phyloP scores from a whole-genome alignment of 805 yeast genomes.

The Candida multigemmis region DNA sequence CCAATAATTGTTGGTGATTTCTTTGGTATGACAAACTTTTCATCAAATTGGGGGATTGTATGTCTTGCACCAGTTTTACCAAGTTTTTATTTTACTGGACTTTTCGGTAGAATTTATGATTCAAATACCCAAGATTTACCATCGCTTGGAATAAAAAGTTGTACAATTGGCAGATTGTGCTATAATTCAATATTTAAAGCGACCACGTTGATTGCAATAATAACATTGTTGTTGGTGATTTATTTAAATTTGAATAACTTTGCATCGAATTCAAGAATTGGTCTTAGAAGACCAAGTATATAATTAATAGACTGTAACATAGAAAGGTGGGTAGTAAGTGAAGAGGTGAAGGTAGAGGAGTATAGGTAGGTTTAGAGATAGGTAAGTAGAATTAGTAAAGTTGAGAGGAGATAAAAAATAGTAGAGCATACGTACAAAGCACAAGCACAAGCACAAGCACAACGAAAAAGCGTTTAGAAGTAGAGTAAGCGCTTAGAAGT shows the following conservation, averaged over 20 bases:
- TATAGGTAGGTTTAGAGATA: too few relatives aligned
- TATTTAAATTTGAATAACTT: conserved; percentile 8
- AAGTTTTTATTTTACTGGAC: conserved; percentile 47
- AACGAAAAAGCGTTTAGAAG: neutral
- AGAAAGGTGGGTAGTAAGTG: too few relatives aligned
- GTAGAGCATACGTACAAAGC: conserved; percentile 3
- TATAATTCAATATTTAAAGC: conserved; percentile 38
- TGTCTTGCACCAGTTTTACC: conserved; percentile 60
- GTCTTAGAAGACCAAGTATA: too few relatives aligned
- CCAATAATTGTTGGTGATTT: conserved; percentile 72
- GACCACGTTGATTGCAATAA: conserved; percentile 14
- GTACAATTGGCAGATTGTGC: conserved; percentile 25
- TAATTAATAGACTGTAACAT: too few relatives aligned
- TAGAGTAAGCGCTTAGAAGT: neutral
- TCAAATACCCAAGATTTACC: conserved; percentile 14
- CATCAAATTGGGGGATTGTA: conserved; percentile 68
- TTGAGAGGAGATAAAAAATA: conserved; percentile 1
- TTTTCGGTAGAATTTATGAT: conserved; percentile 62
- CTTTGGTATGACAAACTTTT: conserved; percentile 60
- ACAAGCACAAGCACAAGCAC: neutral
- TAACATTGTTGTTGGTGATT: conserved; percentile 5
- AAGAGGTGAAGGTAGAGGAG: too few relatives aligned
- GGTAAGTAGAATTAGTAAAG: neutral
- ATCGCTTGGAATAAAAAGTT: conserved; percentile 8
- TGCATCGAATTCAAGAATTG: too few relatives aligned